phyloP scores from a whole-genome alignment of 257 asterid genomes.

The Przewalskia tangutica region DNA sequence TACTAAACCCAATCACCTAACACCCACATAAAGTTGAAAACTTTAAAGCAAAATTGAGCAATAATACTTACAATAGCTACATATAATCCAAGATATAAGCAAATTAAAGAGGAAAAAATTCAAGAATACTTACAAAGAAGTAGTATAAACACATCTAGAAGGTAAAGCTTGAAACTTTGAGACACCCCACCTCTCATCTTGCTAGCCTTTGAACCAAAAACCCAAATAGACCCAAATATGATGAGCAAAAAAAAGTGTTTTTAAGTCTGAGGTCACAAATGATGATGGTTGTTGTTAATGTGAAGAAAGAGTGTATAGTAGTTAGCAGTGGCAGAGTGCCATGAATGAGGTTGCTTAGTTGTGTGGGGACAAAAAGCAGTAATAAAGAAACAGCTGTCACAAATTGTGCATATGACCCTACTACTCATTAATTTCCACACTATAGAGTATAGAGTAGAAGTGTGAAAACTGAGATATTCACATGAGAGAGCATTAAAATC shows the following conservation, averaged over 20 bases:
- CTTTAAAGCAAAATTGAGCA: not conserved
- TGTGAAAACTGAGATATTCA: not conserved
- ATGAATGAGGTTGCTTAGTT: not conserved
- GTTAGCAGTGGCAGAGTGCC: not conserved
- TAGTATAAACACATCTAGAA: not conserved
- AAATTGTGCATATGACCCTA: not conserved
- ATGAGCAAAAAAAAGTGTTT: not conserved
- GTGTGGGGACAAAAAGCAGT: not conserved
- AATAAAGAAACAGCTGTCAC: not conserved
- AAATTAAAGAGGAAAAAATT: not conserved
- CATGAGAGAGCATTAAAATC: not conserved
- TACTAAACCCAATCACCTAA: not conserved
- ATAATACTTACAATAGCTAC: not conserved
- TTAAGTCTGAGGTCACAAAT: not conserved
- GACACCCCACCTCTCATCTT: not conserved
- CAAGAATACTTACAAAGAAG: not conserved
- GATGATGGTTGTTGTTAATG: not conserved
- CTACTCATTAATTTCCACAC: not conserved
- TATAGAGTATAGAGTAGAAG: too few relatives aligned
- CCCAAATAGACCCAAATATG: not conserved
- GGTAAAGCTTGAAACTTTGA: not conserved
- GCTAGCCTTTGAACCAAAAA: not conserved
- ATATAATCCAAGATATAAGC: not conserved
- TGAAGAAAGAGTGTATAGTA: not conserved
- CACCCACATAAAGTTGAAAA: not conserved